phyloP scores from a whole-genome alignment of 257 asterid species.

The Asclepias syriaca region DNA sequence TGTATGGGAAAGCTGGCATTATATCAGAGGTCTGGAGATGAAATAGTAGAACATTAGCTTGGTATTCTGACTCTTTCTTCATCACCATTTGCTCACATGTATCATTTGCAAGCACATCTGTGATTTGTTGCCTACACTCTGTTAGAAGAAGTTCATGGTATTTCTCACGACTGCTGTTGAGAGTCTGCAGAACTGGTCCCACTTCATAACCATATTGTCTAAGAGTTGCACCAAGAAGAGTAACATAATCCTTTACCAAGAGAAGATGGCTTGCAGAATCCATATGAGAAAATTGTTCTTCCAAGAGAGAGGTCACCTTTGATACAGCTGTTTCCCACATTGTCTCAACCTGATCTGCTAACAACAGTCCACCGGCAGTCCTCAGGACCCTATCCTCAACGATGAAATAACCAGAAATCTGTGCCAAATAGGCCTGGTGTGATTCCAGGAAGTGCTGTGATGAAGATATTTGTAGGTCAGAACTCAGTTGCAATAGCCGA shows the following conservation, averaged over 20 bases:
- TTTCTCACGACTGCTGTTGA: slow-evolving; percentile 69
- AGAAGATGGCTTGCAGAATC: slow-evolving; percentile 79
- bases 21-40: slow-evolving; percentile 87
- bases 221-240: slow-evolving; percentile 88
- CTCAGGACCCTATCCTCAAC: slow-evolving; percentile 88
- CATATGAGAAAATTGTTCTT: slow-evolving; percentile 66
- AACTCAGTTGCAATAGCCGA: slow-evolving; percentile 70
- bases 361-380: slow-evolving; percentile 75
- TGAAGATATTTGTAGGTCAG: slow-evolving; percentile 77
- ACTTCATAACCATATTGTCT: slow-evolving; percentile 87
- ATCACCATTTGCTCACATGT: slow-evolving; percentile 77
- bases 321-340: slow-evolving; percentile 92
- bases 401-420: slow-evolving; percentile 74
- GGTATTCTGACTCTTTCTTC: slow-evolving; percentile 93
- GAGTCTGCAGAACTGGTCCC: slow-evolving; percentile 54
- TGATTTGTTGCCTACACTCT: slow-evolving; percentile 67
- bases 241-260: slow-evolving; percentile 83
- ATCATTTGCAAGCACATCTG: slow-evolving; percentile 45
- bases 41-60: slow-evolving; percentile 70
- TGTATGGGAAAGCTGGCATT: slow-evolving; percentile 94
- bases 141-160: slow-evolving; percentile 80
- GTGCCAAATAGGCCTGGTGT: slow-evolving; percentile 71
- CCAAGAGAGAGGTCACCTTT: slow-evolving; percentile 59
- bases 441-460: slow-evolving; percentile 72
- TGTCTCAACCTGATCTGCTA: slow-evolving; percentile 68